These are phyloP conservation scores for Dendrocalamus sinicus DNA, from an alignment of 176 grass and related monocot genomes.

Conservation along the genomic window DNA sequence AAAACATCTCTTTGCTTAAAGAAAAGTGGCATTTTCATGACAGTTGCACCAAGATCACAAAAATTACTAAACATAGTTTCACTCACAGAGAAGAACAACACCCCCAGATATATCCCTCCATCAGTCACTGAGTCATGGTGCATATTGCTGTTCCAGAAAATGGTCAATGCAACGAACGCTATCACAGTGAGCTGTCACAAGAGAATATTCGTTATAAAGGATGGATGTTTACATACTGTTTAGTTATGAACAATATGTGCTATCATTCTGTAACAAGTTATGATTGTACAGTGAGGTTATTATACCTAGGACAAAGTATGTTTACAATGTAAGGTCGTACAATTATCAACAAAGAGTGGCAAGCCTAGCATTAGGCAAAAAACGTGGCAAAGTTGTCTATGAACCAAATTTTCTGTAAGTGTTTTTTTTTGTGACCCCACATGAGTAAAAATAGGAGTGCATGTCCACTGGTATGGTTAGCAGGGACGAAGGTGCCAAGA, in stretches of 20 bases:
- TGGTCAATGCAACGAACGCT: constrained; percentile 41
- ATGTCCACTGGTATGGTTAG: neutral
- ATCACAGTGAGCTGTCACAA: constrained; percentile 52
- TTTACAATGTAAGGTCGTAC: neutral
- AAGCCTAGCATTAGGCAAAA: constrained; percentile 5
- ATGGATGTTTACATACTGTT: constrained; percentile 7
- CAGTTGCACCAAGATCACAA: constrained; percentile 46
- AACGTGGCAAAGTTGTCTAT: neutral
- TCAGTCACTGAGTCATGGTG: constrained; percentile 36
- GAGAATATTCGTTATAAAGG: neutral
- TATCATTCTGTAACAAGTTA: neutral
- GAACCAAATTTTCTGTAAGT: neutral
- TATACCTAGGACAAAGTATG: neutral
- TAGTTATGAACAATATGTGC: neutral
- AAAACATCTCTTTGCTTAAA: constrained; percentile 94
- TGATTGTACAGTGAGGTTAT: neutral
- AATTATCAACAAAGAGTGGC: neutral
- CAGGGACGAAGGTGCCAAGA: neutral
- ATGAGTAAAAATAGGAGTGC: too few relatives aligned
- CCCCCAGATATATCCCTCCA: constrained; percentile 62
- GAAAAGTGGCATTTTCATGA: constrained; percentile 89
- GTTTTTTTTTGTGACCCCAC: too few relatives aligned
- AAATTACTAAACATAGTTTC: constrained; percentile 73
- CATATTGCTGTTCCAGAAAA: constrained; percentile 67
- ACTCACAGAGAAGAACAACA: constrained; percentile 67